A percentile compares a stretch with the other conserved stretches of the same genome.
Conservation (phyloP, 176 grass and related monocot genomes). For the Olyra latifolia region DNA sequence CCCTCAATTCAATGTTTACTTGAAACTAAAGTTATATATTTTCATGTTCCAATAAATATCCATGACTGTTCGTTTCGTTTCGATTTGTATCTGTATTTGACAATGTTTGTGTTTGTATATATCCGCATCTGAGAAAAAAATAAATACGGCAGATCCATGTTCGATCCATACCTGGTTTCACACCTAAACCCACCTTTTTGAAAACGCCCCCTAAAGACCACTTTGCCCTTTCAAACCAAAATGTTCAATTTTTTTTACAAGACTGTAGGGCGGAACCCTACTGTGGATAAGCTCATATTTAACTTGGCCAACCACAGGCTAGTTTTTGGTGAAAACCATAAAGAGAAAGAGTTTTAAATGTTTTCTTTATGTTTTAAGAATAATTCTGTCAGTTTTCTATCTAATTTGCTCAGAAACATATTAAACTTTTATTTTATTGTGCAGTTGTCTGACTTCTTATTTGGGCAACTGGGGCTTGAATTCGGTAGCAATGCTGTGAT, state of each 20-base stretch:
- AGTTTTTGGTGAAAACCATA: not conserved
- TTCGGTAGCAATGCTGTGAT: constrained; percentile 90
- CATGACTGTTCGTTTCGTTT: no score
- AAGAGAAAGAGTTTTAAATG: not conserved
- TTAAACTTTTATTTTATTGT: constrained; percentile 33
- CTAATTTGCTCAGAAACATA: constrained; percentile 23
- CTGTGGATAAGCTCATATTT: not conserved
- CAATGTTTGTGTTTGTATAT: no score
- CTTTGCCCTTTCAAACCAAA: constrained; percentile 12
- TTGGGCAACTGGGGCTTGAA: constrained; percentile 65
- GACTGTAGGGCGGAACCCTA: not conserved
- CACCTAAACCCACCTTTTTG: no score
- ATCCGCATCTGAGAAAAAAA: no score
- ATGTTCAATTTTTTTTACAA: not conserved
- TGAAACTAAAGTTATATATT: no score
- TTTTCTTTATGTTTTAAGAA: constrained; percentile 9
- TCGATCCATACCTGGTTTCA: no score
- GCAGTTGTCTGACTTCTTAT: constrained; percentile 76
- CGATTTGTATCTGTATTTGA: no score
- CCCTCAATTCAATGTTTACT: no score
- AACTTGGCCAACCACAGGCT: not conserved
- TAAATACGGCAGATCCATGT: no score
- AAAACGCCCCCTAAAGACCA: not conserved
- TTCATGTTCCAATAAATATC: no score
- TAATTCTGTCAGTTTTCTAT: constrained; percentile 1